Evolutionary conservation across 1,284 basidiomycete genomes (phyloP).

Genomic region (Peniophora sp.): DNA sequence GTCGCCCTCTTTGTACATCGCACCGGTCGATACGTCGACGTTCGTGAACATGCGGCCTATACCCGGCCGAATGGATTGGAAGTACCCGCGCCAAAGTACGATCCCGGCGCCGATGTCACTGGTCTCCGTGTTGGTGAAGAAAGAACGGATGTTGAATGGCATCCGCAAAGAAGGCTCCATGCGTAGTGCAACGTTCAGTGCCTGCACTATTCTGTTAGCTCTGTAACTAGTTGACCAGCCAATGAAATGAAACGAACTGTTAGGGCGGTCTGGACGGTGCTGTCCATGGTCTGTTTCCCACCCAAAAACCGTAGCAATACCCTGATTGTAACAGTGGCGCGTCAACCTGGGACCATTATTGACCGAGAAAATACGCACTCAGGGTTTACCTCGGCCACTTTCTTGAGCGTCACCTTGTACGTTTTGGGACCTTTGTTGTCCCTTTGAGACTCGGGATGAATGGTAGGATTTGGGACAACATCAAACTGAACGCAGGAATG

Average conservation of each 20-base stretch:
- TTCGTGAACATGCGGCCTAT: slow-evolving; percentile 64
- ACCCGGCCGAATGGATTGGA: slow-evolving; percentile 68
- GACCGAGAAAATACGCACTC: slow-evolving; percentile 34
- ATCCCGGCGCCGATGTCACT: slow-evolving; percentile 61
- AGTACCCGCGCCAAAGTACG: slow-evolving; percentile 67
- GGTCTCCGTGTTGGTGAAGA: slow-evolving; percentile 61
- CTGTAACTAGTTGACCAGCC: neutral
- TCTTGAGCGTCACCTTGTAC: slow-evolving; percentile 56
- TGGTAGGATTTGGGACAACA: slow-evolving; percentile 38
- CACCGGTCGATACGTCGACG: slow-evolving; percentile 69
- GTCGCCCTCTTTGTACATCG: slow-evolving; percentile 57
- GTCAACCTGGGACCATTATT: slow-evolving; percentile 4
- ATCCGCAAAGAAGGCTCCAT: slow-evolving; percentile 66
- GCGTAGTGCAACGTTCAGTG: slow-evolving; percentile 67
- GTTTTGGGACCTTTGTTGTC: slow-evolving; percentile 34
- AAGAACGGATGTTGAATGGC: slow-evolving; percentile 68
- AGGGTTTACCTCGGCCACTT: slow-evolving; percentile 69
- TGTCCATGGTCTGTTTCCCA: slow-evolving; percentile 64
- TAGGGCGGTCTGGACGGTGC: slow-evolving; percentile 62
- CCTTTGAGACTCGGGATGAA: slow-evolving; percentile 10
- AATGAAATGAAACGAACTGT: slow-evolving; percentile 40
- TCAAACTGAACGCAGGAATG: slow-evolving; percentile 42
- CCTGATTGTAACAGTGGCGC: slow-evolving; percentile 36
- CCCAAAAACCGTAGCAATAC: slow-evolving; percentile 58
- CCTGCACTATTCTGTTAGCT: slow-evolving; percentile 32